Conservation (phyloP, 345 rosid genomes). For the Psidium guajava region DNA sequence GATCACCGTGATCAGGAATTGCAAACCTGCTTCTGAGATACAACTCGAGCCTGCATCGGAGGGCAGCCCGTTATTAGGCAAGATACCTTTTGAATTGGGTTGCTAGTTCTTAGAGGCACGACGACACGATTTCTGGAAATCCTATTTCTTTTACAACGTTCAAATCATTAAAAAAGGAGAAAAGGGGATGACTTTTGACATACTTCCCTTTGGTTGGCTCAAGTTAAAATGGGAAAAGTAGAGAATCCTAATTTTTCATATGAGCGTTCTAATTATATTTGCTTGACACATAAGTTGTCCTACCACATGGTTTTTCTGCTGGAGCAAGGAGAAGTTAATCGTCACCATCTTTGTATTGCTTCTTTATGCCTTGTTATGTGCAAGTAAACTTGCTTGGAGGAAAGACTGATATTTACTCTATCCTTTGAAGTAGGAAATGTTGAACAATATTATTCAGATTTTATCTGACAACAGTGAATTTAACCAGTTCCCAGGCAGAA, state of each 20-base stretch:
- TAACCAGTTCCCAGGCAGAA: constrained; percentile 82
- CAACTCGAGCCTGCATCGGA: constrained; percentile 79
- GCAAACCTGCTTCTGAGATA: constrained; percentile 47
- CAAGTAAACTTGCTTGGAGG: neutral
- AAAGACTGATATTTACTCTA: neutral
- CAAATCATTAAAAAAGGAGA: neutral
- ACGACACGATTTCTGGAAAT: neutral
- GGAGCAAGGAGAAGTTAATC: neutral
- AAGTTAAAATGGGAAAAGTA: neutral
- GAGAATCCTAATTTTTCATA: neutral
- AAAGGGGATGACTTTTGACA: neutral
- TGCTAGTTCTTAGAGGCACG: neutral
- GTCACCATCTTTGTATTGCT: neutral
- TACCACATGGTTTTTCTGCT: neutral
- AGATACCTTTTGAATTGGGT: neutral
- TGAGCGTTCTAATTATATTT: neutral
- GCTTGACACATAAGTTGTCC: neutral
- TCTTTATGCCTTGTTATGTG: neutral
- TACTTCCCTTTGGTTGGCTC: neutral
- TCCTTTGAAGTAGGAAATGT: neutral
- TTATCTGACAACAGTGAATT: neutral
- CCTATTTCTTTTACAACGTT: neutral
- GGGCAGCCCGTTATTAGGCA: constrained; percentile 88
- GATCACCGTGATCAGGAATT: constrained; percentile 44
- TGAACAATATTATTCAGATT: neutral